phyloP scores from a whole-genome alignment of 2,329 filamentous ascomycete genomes.

The Penicillium janthinellum region DNA sequence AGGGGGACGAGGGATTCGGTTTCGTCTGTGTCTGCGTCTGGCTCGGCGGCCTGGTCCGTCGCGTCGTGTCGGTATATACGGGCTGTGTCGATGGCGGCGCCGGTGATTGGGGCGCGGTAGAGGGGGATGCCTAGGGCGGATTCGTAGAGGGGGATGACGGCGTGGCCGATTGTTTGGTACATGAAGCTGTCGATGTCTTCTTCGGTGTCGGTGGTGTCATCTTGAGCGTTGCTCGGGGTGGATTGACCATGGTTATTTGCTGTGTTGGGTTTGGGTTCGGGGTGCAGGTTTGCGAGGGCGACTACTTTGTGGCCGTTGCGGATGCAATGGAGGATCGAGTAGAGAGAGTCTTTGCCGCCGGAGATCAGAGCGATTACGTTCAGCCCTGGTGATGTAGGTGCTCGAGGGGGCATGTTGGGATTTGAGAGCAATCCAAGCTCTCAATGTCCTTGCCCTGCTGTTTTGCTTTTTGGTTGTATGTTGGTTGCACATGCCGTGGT shows the following conservation, averaged over 20 bases:
- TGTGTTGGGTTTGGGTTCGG: conserved; percentile 39
- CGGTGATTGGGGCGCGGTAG: conserved; percentile 76
- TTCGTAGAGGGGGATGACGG: conserved; percentile 81
- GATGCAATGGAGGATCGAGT: conserved; percentile 85
- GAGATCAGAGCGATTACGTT: conserved; percentile 92
- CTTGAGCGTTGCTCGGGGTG: conserved; percentile 10
- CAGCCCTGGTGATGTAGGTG: conserved; percentile 38
- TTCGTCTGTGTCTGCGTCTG: conserved; percentile 62
- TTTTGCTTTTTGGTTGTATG: not conserved
- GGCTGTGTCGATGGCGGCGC: conserved; percentile 68
- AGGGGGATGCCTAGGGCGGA: conserved; percentile 77
- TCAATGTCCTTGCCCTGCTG: not conserved
- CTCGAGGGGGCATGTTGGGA: conserved; percentile 12
- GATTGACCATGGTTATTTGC: conserved; percentile 10
- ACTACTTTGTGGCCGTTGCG: conserved; percentile 82
- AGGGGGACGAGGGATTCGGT: conserved; percentile 84
- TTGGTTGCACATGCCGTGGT: not conserved
- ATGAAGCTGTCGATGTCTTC: conserved; percentile 94
- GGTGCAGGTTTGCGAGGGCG: conserved; percentile 86
- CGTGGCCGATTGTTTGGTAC: conserved; percentile 97
- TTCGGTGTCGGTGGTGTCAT: conserved; percentile 36
- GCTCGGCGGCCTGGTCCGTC: conserved; percentile 15
- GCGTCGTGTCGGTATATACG: conserved; percentile 65
- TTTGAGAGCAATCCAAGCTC: not conserved
- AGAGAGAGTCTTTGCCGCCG: conserved; percentile 96